Base-by-base conservation (phyloP, 805 yeast genomes). In the Saturnispora silvae region DNA sequence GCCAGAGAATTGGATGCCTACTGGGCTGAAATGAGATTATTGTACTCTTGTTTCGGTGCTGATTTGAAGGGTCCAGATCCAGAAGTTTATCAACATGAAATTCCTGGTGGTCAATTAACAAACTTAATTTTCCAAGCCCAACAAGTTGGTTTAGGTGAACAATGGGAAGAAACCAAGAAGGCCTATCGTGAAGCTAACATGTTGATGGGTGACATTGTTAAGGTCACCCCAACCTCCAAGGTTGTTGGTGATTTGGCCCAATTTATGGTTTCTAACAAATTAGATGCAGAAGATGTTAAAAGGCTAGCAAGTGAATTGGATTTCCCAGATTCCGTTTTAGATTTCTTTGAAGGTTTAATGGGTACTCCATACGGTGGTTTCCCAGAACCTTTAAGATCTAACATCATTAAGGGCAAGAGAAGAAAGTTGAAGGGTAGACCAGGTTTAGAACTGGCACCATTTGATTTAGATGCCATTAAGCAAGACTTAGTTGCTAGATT, bases 221-320 rank as follows among this genome's bases (percentile, higher is more conserved):
- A 92, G 68, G 99, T 92, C 37, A 92, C 99, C 9, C 99, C 99
- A 43, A 92, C 98, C 18, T 87, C 97, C n/a, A 92, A 92, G 70
- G 98, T 92, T 54, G 99, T 92, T 46, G 98, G 98, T 52, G 99
- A 92, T 57, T 75, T 92, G 64, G 98, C 98, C n/a, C 99, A 92
- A 67, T 92, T 92, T 56, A 92, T 92, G 98, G 98, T 92, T 43
- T 75, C 95, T 33, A 92, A 92, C 70, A 86, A 86, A 63, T 71
- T 92, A 53, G 70, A 78, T 8, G 67, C 81, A 35, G 83, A 81
- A 52, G 99, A 92, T 55, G 94, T 92, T 45, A 70, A 68, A 58
- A 78, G 80, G 57, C 75, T 92, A 50, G 98, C 99, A 3, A 65
- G 75, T 38, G 83, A 85, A 40, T 73, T 92, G 51, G 98, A 92